phyloP scores from a whole-genome alignment of 2,329 filamentous ascomycete genomes.

The Annulohypoxylon truncatum region DNA sequence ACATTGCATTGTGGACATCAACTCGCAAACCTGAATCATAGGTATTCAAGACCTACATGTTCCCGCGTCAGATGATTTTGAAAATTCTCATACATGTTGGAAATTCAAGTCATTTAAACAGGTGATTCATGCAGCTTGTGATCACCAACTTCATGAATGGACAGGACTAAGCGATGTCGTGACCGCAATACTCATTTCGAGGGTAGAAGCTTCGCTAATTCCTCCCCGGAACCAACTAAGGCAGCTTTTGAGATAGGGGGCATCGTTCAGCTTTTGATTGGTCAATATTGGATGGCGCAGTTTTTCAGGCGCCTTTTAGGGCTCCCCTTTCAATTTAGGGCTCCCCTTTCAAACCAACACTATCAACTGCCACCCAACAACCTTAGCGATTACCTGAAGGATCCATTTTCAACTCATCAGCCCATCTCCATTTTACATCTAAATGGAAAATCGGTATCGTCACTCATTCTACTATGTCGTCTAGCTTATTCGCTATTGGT shows the following conservation, averaged over 20 bases:
- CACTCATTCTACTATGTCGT: too few relatives aligned
- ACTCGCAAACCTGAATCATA: neutral
- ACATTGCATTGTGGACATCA: too few relatives aligned
- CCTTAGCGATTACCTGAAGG: neutral
- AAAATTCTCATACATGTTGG: neutral
- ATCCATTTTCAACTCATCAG: neutral
- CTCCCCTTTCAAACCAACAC: too few relatives aligned
- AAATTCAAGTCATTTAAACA: neutral
- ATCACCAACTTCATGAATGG: neutral
- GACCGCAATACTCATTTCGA: neutral
- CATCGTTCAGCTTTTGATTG: neutral
- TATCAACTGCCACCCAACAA: neutral
- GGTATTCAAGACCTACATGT: neutral
- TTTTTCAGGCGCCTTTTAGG: neutral
- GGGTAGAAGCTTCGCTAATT: neutral
- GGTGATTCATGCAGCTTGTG: neutral
- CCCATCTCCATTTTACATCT: neutral
- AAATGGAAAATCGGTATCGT: neutral
- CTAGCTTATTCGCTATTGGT: neutral
- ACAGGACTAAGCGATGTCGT: neutral
- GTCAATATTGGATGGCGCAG: neutral
- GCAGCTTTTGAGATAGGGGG: neutral
- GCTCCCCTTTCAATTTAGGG: too few relatives aligned
- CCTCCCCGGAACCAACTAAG: neutral
- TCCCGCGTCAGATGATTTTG: neutral